Conservation (phyloP, 2,329 filamentous ascomycete species). For the Pezicula rhizophila region DNA sequence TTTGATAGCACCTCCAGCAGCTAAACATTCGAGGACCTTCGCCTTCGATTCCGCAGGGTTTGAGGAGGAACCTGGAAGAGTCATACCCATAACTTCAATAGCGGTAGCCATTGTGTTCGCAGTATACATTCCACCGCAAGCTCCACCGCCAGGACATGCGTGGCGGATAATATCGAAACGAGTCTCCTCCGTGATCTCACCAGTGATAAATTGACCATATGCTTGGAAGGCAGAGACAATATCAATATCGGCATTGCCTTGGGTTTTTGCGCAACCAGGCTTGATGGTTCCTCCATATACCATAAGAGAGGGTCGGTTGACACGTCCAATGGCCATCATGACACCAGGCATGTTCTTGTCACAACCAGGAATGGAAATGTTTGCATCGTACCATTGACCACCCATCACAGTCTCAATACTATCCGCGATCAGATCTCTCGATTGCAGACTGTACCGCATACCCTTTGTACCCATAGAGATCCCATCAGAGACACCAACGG, state of each 20-base stretch:
- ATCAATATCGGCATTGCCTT: slow-evolving; percentile 72
- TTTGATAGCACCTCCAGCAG: slow-evolving; percentile 67
- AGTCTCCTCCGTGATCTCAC: slow-evolving; percentile 84
- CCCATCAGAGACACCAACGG: slow-evolving; percentile 92
- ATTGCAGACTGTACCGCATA: slow-evolving; percentile 94
- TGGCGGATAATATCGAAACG: slow-evolving; percentile 92
- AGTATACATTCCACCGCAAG: slow-evolving; percentile 82
- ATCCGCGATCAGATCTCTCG: slow-evolving; percentile 93
- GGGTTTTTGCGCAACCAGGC: slow-evolving; percentile 75
- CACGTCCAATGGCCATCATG: slow-evolving; percentile 85
- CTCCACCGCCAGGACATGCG: slow-evolving; percentile 78
- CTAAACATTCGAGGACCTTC: slow-evolving; percentile 68
- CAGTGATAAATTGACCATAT: slow-evolving; percentile 89
- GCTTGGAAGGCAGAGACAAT: slow-evolving; percentile 98
- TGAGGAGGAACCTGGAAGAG: slow-evolving; percentile 75
- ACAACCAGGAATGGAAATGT: slow-evolving; percentile 93
- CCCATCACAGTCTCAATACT: slow-evolving; percentile 99
- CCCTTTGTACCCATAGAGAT: slow-evolving; percentile 98
- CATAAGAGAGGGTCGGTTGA: slow-evolving; percentile 94
- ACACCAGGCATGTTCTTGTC: slow-evolving; percentile 99
- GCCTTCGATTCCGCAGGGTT: slow-evolving; percentile 68
- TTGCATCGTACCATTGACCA: slow-evolving; percentile 97
- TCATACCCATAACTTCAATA: slow-evolving; percentile 69
- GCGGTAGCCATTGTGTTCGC: slow-evolving; percentile 73
- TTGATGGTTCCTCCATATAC: slow-evolving; percentile 94